Conservation (phyloP, 73 alveolate species). For the Uronychia binucleata region DNA sequence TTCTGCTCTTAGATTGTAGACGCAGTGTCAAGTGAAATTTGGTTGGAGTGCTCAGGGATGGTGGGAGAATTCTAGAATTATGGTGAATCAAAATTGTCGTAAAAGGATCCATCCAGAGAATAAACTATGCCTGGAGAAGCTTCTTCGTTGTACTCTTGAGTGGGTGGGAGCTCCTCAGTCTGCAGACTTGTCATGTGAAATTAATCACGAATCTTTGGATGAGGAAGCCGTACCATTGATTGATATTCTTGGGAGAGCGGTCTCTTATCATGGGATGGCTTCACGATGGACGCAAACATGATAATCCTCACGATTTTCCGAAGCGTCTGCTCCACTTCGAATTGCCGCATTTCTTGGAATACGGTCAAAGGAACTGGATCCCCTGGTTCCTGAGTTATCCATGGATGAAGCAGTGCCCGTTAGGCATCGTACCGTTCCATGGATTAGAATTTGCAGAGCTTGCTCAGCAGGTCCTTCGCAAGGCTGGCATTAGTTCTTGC, state of each 20-base stretch:
- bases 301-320: not conserved
- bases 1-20: not conserved
- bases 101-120: not conserved
- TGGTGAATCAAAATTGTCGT: not conserved
- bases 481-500: not conserved
- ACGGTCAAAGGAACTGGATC: not conserved
- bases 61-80: not conserved
- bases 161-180: too few relatives aligned
- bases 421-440: not conserved
- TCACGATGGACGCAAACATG: not conserved
- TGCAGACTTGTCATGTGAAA: too few relatives aligned
- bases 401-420: not conserved
- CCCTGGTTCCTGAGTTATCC: not conserved
- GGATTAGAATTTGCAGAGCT: not conserved
- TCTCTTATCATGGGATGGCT: too few relatives aligned
- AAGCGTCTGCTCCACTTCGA: not conserved
- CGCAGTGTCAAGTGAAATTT: not conserved
- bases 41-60: not conserved
- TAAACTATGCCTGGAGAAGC: not conserved
- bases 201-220: too few relatives aligned
- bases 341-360: not conserved
- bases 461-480: not conserved
- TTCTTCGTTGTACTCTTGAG: too few relatives aligned
- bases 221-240: too few relatives aligned
- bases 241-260: too few relatives aligned